Evolutionary conservation across 441 rosid genomes (phyloP).

Genomic region (Kokia cookei): DNA sequence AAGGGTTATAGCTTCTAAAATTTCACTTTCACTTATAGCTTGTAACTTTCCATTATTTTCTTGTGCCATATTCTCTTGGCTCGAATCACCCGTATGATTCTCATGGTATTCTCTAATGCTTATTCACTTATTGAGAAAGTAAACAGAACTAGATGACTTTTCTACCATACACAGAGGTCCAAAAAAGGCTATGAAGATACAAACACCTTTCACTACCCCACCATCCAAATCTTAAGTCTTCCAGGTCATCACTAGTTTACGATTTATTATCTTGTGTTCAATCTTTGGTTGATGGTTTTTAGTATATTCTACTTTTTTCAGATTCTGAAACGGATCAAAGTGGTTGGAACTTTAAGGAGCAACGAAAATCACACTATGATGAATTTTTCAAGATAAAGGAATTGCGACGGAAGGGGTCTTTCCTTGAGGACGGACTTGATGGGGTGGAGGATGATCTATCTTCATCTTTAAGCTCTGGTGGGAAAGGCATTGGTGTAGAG

Average conservation of each 20-base stretch:
- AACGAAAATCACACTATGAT: conserved; percentile 8
- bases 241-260: background rate
- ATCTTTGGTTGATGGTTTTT: background rate
- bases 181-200: background rate
- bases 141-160: background rate
- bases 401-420: conserved; percentile 35
- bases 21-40: background rate
- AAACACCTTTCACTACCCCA: background rate
- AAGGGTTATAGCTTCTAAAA: background rate
- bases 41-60: background rate
- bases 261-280: background rate
- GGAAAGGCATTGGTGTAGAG: background rate
- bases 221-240: background rate
- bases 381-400: conserved; percentile 67
- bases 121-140: background rate
- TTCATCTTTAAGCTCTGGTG: conserved; percentile 26
- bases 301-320: background rate
- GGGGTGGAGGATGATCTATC: conserved; percentile 36
- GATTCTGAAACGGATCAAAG: background rate
- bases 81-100: background rate
- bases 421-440: conserved; percentile 59
- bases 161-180: background rate
- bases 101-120: background rate
- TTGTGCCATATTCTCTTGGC: background rate
- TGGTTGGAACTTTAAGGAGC: background rate